A percentile compares a stretch with the other conserved stretches of the same genome.
Evolutionary conservation across 2,329 filamentous ascomycete species (phyloP).

Genomic region (Rhynchosporium secalis): DNA sequence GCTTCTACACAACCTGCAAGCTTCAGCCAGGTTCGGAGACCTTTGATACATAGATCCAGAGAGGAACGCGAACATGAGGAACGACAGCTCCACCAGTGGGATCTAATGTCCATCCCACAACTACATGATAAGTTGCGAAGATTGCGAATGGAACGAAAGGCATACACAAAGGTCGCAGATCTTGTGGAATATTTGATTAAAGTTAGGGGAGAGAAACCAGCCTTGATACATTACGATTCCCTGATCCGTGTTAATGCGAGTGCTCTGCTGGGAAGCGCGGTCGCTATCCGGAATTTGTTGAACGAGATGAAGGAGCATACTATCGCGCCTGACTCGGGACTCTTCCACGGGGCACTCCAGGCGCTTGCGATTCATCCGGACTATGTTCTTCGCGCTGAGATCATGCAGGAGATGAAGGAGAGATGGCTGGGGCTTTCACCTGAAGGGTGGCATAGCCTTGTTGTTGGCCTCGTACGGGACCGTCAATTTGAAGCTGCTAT

Average conservation of each 20-base stretch:
- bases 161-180: constrained; percentile 43
- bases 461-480: constrained; percentile 76
- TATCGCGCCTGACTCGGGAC: constrained; percentile 62
- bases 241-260: constrained; percentile 72
- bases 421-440: constrained; percentile 67
- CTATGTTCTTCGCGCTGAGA: constrained; percentile 69
- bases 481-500: constrained; percentile 81
- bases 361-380: constrained; percentile 82
- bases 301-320: constrained; percentile 66
- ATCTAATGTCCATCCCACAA: constrained; percentile 36
- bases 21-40: background rate
- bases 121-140: constrained; percentile 52
- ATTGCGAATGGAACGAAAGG: constrained; percentile 42
- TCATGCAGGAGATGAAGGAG: constrained; percentile 72
- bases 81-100: constrained; percentile 28
- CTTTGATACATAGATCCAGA: background rate
- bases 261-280: constrained; percentile 63
- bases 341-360: constrained; percentile 72
- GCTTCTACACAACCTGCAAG: too few relatives aligned
- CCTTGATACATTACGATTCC: constrained; percentile 67
- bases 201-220: constrained; percentile 55
- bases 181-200: constrained; percentile 60
- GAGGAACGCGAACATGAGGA: background rate
- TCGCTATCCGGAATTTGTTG: constrained; percentile 62
- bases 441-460: constrained; percentile 64